These are phyloP conservation scores for Solanum bulbocastanum DNA, from an alignment of 257 asterid species.

Conservation along the genomic window DNA sequence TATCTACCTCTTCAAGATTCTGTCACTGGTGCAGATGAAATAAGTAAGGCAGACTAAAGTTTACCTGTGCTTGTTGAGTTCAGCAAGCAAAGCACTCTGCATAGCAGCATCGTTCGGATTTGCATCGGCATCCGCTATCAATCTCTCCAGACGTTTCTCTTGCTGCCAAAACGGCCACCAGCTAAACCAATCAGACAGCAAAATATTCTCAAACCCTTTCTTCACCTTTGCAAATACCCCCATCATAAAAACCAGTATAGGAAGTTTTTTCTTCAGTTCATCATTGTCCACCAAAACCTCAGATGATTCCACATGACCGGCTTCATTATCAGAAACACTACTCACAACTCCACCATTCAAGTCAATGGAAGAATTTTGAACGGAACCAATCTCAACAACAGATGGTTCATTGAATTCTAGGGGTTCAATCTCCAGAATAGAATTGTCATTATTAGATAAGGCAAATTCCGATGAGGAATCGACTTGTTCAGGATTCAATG, in stretches of 20 bases:
- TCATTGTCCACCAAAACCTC: constrained; percentile 8
- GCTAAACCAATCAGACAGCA: constrained; percentile 51
- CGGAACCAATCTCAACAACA: constrained; percentile 10
- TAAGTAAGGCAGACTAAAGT: neutral
- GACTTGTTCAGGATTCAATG: constrained; percentile 42
- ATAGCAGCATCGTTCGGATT: constrained; percentile 63
- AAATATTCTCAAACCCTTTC: constrained; percentile 40
- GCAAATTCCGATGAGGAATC: constrained; percentile 14
- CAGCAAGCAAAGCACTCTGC: constrained; percentile 66
- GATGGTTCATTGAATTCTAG: constrained; percentile 10
- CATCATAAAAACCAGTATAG: constrained; percentile 49
- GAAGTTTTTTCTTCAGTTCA: constrained; percentile 35
- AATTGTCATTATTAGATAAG: constrained; percentile 2
- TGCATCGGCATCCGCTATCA: constrained; percentile 78
- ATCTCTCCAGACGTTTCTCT: constrained; percentile 65
- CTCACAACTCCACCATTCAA: neutral
- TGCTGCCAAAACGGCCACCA: constrained; percentile 88
- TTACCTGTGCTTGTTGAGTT: constrained; percentile 86
- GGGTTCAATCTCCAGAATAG: constrained; percentile 9
- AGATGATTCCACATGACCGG: constrained; percentile 13
- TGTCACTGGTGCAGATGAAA: neutral
- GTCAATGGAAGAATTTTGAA: constrained; percentile 1
- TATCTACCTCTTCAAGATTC: neutral
- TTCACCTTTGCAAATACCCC: constrained; percentile 48
- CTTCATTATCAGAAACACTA: constrained; percentile 9